Evolutionary conservation across 2,329 filamentous ascomycete genomes (phyloP), one percentile per base, ranked within the genome.

Genomic region (Fonsecaea pedrosoi): DNA sequence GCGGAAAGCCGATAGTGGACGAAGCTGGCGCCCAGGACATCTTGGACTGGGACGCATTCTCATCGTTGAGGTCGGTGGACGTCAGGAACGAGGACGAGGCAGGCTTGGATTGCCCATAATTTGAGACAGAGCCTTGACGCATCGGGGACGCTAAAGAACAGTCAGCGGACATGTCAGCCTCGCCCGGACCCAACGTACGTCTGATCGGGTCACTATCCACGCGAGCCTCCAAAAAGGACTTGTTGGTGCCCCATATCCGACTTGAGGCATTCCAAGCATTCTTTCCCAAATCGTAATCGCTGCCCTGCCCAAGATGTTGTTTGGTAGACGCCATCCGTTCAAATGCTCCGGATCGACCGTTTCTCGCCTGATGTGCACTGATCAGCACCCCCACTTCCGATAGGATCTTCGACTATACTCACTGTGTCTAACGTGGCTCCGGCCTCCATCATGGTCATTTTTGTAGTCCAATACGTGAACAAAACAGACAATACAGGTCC

Each of bases 211-310:
- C 77, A 55, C 79, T 74, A 69, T 83, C 85, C 73, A 78, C 81
- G 67, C 78, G 79, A 75, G 78, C 78, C 73, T 80, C 81, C 30
- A 79, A 79, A 67, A 83, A 79, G 15, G 82, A 82, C 76, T 78
- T 77, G 40, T 61, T 65, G 68, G 80, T 84, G 12, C 81, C 81
- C 86, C 86, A 88, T 50, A 87, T 85, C 37, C 79, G 82, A 76
- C 75, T 73, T 76, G 64, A 53, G 35, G 67, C 25, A 48, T 81
- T 78, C 82, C 81, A 78, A 71, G 77, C 79, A 38, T 78, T 71
- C 64, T 79, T 81, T 50, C 77, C 77, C 70, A 75, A 77, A 18
- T 79, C 78, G 73, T 83, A 83, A n/a, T 79, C 76, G 62, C 79
- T 78, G 7, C 77, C 76, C 65, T 83, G 77, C 60, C 75, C 53